Conservation (phyloP, 2,329 filamentous ascomycete genomes). For the Blastomyces emzantsi region DNA sequence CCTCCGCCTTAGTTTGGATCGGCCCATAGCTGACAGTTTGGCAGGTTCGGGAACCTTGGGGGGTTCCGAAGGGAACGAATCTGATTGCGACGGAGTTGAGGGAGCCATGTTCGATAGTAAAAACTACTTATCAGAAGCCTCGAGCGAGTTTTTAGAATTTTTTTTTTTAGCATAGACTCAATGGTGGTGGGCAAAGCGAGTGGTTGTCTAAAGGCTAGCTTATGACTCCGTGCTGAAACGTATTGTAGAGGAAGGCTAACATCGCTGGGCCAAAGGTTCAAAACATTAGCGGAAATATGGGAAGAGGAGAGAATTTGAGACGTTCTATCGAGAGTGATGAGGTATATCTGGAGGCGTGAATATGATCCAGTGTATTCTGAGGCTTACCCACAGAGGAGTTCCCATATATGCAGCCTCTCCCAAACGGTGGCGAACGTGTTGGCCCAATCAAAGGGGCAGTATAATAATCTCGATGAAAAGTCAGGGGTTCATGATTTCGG, state of each 20-base stretch:
- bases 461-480: not conserved
- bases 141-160: not conserved
- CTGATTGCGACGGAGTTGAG: not conserved
- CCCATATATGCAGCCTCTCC: not conserved
- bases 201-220: not conserved
- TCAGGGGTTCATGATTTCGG: not conserved
- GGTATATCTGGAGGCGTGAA: not conserved
- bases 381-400: not conserved
- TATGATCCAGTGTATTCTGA: not conserved
- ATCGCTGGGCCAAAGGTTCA: not conserved
- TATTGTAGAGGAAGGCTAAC: not conserved
- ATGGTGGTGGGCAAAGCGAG: not conserved
- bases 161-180: not conserved
- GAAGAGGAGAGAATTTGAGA: not conserved
- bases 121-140: not conserved
- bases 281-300: not conserved
- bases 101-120: not conserved
- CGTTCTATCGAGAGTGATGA: not conserved
- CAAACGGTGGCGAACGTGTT: not conserved
- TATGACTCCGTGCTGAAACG: not conserved
- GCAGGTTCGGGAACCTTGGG: not conserved
- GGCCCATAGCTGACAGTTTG: not conserved
- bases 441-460: not conserved
- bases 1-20: constrained; percentile 2
- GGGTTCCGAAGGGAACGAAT: not conserved